Evolutionary conservation across 2,329 filamentous ascomycete species (phyloP).

Genomic region (Cryphonectria naterciae): DNA sequence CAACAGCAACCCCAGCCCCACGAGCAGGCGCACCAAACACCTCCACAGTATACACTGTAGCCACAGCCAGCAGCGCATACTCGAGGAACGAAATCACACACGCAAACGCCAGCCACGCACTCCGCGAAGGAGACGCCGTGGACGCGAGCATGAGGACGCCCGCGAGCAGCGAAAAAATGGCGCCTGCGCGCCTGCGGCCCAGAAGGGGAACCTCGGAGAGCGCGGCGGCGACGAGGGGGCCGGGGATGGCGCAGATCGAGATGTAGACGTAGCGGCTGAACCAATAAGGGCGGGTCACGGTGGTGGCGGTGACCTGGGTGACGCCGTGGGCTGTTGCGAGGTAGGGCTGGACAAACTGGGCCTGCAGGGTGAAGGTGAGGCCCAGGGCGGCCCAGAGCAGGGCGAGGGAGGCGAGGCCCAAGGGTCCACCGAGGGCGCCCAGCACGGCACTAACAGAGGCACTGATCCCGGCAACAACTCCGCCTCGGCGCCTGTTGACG

Average conservation of each 20-base stretch:
- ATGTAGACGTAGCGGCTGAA: slow-evolving; percentile 16
- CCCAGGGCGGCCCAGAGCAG: slow-evolving; percentile 16
- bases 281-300: slow-evolving; percentile 9
- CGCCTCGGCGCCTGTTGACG: background rate
- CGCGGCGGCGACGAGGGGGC: background rate
- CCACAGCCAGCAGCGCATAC: slow-evolving; percentile 12
- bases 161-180: slow-evolving; percentile 3
- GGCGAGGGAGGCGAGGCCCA: slow-evolving; percentile 2
- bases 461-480: background rate
- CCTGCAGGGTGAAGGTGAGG: slow-evolving; percentile 6
- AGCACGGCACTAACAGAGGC: background rate
- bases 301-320: background rate
- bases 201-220: background rate
- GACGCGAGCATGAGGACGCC: slow-evolving; percentile 16
- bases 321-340: slow-evolving; percentile 3
- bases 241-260: slow-evolving; percentile 13
- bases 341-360: slow-evolving; percentile 10
- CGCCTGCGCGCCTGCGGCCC: slow-evolving; percentile 7
- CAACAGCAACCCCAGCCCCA: slow-evolving; percentile 2
- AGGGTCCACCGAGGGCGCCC: background rate
- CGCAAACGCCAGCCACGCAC: slow-evolving; percentile 6
- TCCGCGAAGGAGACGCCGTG: background rate
- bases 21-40: slow-evolving; percentile 13
- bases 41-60: slow-evolving; percentile 15
- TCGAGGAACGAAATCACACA: slow-evolving; percentile 11